A percentile compares a stretch with the other conserved stretches of the same genome.
phyloP scores from a whole-genome alignment of 1,284 basidiomycete genomes.

The Boletellus deceptivus region DNA sequence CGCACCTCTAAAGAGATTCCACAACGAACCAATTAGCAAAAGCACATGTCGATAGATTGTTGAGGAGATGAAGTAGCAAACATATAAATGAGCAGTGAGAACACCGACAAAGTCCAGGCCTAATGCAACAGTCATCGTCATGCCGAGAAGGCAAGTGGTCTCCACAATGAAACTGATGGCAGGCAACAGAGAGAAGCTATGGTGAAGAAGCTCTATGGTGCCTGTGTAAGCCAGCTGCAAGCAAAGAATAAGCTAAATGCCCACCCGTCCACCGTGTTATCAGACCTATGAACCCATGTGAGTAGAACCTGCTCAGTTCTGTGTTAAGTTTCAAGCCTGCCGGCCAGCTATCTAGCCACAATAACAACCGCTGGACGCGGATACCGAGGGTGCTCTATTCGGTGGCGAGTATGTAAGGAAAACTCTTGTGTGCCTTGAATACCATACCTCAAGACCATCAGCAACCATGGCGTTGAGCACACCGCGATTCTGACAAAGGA shows the following conservation, averaged over 20 bases:
- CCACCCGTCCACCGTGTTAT: conserved; percentile 68
- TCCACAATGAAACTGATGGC: conserved; percentile 43
- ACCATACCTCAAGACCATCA: conserved; percentile 42
- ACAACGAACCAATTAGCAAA: conserved; percentile 66
- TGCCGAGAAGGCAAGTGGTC: conserved; percentile 57
- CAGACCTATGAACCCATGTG: conserved; percentile 63
- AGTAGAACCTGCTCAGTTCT: conserved; percentile 83
- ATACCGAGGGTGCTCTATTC: conserved; percentile 45
- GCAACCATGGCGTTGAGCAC: conserved; percentile 42
- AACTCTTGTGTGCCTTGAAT: neutral
- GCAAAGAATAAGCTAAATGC: conserved; percentile 24
- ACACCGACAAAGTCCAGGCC: conserved; percentile 65
- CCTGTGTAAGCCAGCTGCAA: conserved; percentile 7
- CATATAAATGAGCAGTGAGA: conserved; percentile 71
- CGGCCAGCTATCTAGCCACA: conserved; percentile 95
- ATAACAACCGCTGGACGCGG: conserved; percentile 53
- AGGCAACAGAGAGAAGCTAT: conserved; percentile 23
- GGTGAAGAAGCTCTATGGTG: conserved; percentile 23
- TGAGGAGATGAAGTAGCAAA: conserved; percentile 70
- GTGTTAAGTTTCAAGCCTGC: conserved; percentile 96
- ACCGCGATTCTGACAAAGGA: conserved; percentile 62
- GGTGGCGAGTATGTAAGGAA: neutral
- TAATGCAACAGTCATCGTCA: conserved; percentile 70
- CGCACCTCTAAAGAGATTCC: conserved; percentile 92
- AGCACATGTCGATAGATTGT: conserved; percentile 66